Evolutionary conservation across 1,139 yeast species (phyloP).

Genomic region (Hansenula lynferdii): DNA sequence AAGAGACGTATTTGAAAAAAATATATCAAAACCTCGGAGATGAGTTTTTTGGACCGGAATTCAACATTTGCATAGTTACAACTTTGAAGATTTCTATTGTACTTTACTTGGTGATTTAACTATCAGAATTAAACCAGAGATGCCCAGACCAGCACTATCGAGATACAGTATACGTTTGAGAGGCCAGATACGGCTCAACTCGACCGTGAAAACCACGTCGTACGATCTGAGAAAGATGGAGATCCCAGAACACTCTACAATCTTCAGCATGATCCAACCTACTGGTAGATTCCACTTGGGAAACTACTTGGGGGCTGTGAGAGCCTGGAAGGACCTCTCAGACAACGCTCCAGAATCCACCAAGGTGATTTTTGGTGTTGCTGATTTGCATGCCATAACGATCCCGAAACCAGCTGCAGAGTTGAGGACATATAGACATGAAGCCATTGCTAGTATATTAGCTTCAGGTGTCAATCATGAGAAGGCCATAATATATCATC

Average conservation of each 20-base stretch:
- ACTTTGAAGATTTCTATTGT: too few relatives aligned
- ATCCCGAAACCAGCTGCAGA: constrained; percentile 53
- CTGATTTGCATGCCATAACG: constrained; percentile 91
- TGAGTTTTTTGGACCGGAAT: not conserved
- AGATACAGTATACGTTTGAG: too few relatives aligned
- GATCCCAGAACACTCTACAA: constrained; percentile 26
- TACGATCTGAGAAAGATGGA: constrained; percentile 16
- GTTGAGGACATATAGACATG: constrained; percentile 50
- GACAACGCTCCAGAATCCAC: constrained; percentile 30
- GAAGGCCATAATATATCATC: constrained; percentile 68
- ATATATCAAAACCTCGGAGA: not conserved
- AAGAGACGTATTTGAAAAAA: not conserved
- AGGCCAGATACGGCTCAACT: constrained; percentile 1
- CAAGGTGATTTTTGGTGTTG: constrained; percentile 67
- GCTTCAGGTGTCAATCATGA: constrained; percentile 80
- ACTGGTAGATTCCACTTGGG: constrained; percentile 93
- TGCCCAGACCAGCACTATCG: too few relatives aligned
- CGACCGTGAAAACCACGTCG: constrained; percentile 19
- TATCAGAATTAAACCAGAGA: too few relatives aligned
- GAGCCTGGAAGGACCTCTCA: constrained; percentile 72
- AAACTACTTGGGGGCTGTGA: constrained; percentile 86
- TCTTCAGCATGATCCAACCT: constrained; percentile 82
- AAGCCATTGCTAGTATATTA: constrained; percentile 83
- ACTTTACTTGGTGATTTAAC: too few relatives aligned
- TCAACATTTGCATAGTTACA: too few relatives aligned